Evolutionary conservation across 345 rosid species (phyloP).

Genomic region (Firmiana major): DNA sequence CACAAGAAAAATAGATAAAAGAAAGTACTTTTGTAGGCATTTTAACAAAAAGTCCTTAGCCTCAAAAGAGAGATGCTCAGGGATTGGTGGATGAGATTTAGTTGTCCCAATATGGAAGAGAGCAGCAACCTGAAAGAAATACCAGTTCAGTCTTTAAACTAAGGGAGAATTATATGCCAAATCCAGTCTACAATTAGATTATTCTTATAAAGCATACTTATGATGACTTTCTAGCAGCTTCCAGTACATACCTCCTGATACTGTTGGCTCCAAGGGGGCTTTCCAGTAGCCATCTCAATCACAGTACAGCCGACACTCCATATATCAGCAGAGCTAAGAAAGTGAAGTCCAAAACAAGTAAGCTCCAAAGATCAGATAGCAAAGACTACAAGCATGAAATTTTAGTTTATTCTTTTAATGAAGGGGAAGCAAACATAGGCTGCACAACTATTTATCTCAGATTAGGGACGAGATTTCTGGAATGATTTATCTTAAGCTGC

Average conservation of each 20-base stretch:
- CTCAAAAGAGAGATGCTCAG: slow-evolving; percentile 76
- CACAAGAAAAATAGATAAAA: slow-evolving; percentile 3
- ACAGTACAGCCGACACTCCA: slow-evolving; percentile 98
- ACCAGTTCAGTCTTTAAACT: slow-evolving; percentile 19
- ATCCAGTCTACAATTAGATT: background rate
- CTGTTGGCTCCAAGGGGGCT: slow-evolving; percentile 98
- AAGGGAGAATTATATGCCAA: background rate
- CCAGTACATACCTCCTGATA: slow-evolving; percentile 69
- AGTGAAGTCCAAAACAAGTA: slow-evolving; percentile 21
- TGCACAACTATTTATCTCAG: background rate
- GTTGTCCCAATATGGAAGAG: slow-evolving; percentile 87
- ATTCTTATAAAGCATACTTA: background rate
- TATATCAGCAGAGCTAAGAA: slow-evolving; percentile 83
- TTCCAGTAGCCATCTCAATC: slow-evolving; percentile 97
- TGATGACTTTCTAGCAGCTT: background rate
- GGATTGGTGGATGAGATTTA: slow-evolving; percentile 93
- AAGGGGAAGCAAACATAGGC: background rate
- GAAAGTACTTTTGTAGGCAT: slow-evolving; percentile 74
- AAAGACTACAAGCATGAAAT: background rate
- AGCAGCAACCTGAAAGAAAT: slow-evolving; percentile 79
- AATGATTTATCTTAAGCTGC: background rate
- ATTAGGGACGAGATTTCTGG: background rate
- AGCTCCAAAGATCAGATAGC: slow-evolving; percentile 8
- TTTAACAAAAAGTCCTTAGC: slow-evolving; percentile 82
- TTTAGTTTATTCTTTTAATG: background rate